phyloP scores from a whole-genome alignment of 192 early-diverging fungal species.

The Umbelopsis isabellina region DNA sequence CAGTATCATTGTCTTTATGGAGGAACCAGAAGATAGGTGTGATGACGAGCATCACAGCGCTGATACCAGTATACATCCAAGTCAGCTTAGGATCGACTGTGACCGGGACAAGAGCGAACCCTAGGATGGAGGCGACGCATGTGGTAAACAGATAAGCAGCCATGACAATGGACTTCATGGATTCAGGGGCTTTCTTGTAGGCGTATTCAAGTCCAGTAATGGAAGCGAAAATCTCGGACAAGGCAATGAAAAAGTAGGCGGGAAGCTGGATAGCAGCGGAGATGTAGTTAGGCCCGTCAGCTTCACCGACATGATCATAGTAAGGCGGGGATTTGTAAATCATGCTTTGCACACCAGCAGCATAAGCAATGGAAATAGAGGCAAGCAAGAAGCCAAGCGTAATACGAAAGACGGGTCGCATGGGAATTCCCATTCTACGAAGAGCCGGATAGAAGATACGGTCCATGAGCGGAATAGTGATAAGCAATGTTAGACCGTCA shows the following conservation, averaged over 20 bases:
- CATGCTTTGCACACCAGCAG: constrained; percentile 60
- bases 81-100: constrained; percentile 58
- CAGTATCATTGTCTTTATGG: constrained; percentile 57
- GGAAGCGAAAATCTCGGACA: constrained; percentile 72
- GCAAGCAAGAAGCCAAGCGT: constrained; percentile 66
- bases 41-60: constrained; percentile 30
- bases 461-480: constrained; percentile 75
- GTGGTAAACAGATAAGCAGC: constrained; percentile 64
- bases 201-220: constrained; percentile 73
- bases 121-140: constrained; percentile 57
- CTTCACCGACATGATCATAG: constrained; percentile 42
- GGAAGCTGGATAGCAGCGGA: constrained; percentile 59
- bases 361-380: constrained; percentile 60
- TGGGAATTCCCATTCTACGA: constrained; percentile 48
- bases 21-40: constrained; percentile 54
- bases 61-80: constrained; percentile 64
- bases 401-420: constrained; percentile 68
- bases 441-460: constrained; percentile 60
- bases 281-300: constrained; percentile 48
- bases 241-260: constrained; percentile 61
- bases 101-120: constrained; percentile 58
- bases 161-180: constrained; percentile 72
- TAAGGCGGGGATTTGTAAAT: constrained; percentile 64
- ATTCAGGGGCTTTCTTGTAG: constrained; percentile 62
- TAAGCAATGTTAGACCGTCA: constrained; percentile 65